Percentiles rank a stretch among this genome's conserved stretches.
Evolutionary conservation across 306 rosid genomes (phyloP).

Genomic region (Senna tora): DNA sequence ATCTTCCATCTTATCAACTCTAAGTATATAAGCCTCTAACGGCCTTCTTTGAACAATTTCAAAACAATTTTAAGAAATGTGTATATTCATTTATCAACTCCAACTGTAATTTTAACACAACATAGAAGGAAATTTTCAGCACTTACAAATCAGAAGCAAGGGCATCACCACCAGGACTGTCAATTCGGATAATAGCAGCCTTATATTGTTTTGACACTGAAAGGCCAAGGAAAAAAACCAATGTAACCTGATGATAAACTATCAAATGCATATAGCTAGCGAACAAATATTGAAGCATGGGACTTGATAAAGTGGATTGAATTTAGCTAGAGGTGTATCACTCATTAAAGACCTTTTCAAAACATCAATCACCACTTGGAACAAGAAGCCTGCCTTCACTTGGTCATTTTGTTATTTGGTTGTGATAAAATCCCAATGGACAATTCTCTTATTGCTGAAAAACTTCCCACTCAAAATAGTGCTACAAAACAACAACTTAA

Average conservation of each 20-base stretch:
- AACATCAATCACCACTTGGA: background rate
- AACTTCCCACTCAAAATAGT: no score
- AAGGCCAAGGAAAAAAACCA: conserved; percentile 38
- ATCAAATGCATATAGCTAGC: conserved; percentile 11
- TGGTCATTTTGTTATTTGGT: background rate
- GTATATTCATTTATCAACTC: conserved; percentile 34
- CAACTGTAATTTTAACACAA: conserved; percentile 20
- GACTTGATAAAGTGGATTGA: background rate
- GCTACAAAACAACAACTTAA: no score
- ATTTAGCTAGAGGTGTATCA: background rate
- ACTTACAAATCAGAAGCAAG: conserved; percentile 99
- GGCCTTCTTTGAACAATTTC: no score
- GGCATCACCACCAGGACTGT: conserved; percentile 99
- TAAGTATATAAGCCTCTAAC: no score
- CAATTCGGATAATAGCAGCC: conserved; percentile 90
- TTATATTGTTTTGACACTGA: conserved; percentile 77
- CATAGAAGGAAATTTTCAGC: conserved; percentile 34
- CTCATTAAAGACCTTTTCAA: conserved; percentile 2
- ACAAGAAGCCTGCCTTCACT: background rate
- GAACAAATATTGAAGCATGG: background rate
- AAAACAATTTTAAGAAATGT: conserved; percentile 16
- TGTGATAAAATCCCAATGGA: background rate
- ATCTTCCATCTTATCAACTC: no score
- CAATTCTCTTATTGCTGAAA: no score
- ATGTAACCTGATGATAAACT: conserved; percentile 15